A percentile compares a stretch with the other conserved stretches of the same genome.
phyloP scores from a whole-genome alignment of 192 early-diverging fungal species.

The Phlyctochytrium arcticum region DNA sequence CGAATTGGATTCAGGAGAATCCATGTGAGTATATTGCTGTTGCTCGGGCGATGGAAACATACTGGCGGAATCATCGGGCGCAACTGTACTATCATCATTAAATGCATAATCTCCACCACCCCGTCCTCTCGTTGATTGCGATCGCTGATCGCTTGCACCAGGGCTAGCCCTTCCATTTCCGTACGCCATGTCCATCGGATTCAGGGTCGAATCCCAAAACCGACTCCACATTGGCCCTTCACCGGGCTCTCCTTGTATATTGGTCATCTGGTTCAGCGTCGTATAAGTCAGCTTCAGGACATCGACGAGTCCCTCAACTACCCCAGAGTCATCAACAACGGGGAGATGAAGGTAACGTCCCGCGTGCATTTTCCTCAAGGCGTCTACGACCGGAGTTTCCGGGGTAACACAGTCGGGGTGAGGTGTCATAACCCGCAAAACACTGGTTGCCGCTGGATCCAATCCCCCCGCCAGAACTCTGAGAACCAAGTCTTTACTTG shows the following conservation, averaged over 20 bases:
- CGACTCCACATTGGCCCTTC: constrained; percentile 45
- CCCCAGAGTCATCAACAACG: constrained; percentile 34
- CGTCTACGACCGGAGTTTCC: constrained; percentile 39
- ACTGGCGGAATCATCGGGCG: constrained; percentile 20
- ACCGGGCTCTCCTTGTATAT: constrained; percentile 17
- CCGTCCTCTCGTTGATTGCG: not conserved
- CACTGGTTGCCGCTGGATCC: constrained; percentile 81
- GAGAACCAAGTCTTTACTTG: constrained; percentile 63
- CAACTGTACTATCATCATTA: constrained; percentile 6
- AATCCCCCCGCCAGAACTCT: constrained; percentile 58
- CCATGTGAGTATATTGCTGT: not conserved
- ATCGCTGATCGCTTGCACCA: not conserved
- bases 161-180: not conserved
- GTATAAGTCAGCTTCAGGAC: constrained; percentile 47
- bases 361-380: constrained; percentile 46
- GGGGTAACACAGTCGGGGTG: constrained; percentile 45
- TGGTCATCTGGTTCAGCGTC: constrained; percentile 32
- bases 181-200: not conserved
- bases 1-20: not conserved
- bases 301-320: constrained; percentile 44
- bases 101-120: not conserved
- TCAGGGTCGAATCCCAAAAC: constrained; percentile 41
- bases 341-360: constrained; percentile 48
- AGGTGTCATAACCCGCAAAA: constrained; percentile 61
- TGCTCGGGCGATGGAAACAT: constrained; percentile 8